Evolutionary conservation across 2,329 filamentous ascomycete genomes (phyloP).

Genomic region (Fusarium floridanum): DNA sequence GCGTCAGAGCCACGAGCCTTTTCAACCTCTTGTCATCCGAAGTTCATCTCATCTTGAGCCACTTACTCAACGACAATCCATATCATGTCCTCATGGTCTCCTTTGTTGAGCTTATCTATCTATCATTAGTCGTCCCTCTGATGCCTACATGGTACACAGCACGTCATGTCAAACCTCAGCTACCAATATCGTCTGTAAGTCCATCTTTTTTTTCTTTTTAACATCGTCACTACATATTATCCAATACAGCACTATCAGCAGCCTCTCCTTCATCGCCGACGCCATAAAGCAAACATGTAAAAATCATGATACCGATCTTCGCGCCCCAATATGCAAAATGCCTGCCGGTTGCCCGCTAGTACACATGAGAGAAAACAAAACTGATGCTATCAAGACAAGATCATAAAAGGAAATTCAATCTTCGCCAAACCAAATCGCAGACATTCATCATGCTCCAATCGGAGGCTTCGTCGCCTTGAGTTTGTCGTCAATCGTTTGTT

Average conservation of each 20-base stretch:
- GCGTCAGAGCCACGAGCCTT: slow-evolving; percentile 1
- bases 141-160: not conserved
- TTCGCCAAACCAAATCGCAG: slow-evolving; percentile 29
- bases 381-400: slow-evolving; percentile 13
- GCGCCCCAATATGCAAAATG: slow-evolving; percentile 37
- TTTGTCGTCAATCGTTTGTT: slow-evolving; percentile 38
- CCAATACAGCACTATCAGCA: not conserved
- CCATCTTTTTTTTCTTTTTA: not conserved
- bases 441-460: slow-evolving; percentile 29
- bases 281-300: slow-evolving; percentile 2
- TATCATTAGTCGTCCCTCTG: not conserved
- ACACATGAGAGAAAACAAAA: slow-evolving; percentile 30
- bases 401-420: slow-evolving; percentile 25
- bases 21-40: not conserved
- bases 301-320: slow-evolving; percentile 25
- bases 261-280: not conserved
- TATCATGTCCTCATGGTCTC: not conserved
- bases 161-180: not conserved
- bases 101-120: not conserved
- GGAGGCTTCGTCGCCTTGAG: slow-evolving; percentile 19
- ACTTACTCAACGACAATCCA: not conserved
- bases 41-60: not conserved
- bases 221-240: not conserved
- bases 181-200: not conserved
- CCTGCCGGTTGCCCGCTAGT: slow-evolving; percentile 32